Base-by-base conservation (phyloP, 2,329 filamentous ascomycete genomes). In the Colletotrichum cereale region DNA sequence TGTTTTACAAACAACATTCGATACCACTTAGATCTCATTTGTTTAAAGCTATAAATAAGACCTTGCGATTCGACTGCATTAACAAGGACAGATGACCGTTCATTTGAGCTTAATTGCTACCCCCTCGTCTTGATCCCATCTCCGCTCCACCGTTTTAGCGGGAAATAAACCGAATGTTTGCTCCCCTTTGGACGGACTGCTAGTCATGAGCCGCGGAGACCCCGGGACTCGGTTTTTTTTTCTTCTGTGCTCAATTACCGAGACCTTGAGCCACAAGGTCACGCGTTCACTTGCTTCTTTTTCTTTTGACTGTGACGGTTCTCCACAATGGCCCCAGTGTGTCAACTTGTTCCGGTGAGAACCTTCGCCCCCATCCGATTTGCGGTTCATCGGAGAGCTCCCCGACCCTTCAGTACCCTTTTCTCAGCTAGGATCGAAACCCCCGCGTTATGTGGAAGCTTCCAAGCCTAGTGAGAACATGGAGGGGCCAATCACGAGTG, bases 141-240 rank as follows among this genome's bases (percentile, higher is more conserved):
- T 26, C 26, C 18, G 40, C 47, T 53, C 58, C 69, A 58, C 65
- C 47, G 47, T 14, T 12, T 47, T 47, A 36, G 52, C 66, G 65
- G 58, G 55, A 58, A 68, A 48, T 40, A 60, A 14, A 31, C 58
- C 38, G 65, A 69, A 10, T 47, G 48, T 38, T 36, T n/a, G n/a
- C n/a, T n/a, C n/a, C 38, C 52, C 53, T 31, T 42, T 55, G 24
- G n/a, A 31, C 0, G 64, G 52, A 24, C 44, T 58, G 52, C 68
- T 26, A 53, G 53, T 55, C 68, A 71, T 71, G 68, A 68, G 44
- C 63, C 68, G 58, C 42, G 67, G 52, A 24, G 66, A 50, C 66
- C 26, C 61, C 61, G 53, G 66, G 36, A 58, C 56, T 47, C 50
- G 62, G 62, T 29, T 58, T 47, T n/a, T n/a, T n/a, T n/a, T n/a